A percentile compares a stretch with the other conserved stretches of the same genome.
Conservation (phyloP, 306 rosid species). For the Sesbania bispinosa region DNA sequence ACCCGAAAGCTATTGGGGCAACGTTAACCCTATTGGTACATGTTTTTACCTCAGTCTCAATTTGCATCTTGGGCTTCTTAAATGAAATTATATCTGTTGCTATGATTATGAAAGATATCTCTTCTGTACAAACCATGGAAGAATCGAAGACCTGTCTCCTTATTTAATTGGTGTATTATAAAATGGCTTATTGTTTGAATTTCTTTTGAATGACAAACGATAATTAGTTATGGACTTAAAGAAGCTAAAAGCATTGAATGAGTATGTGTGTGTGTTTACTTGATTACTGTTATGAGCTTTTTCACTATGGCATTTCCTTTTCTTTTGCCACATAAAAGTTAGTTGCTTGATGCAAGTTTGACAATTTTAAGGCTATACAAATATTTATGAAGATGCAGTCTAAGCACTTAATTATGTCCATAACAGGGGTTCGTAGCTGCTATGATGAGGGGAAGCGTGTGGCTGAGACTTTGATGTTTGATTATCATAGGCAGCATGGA, state of each 20-base stretch:
- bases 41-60: conserved; percentile 27
- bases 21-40: conserved; percentile 97
- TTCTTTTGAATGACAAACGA: background rate
- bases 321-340: background rate
- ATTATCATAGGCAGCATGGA: conserved; percentile 98
- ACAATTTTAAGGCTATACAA: background rate
- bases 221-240: background rate
- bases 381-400: conserved; percentile 9
- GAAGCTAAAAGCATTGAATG: conserved; percentile 1
- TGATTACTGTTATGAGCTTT: background rate
- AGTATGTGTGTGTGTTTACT: background rate
- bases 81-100: background rate
- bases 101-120: background rate
- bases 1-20: conserved; percentile 92
- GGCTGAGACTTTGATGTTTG: conserved; percentile 98
- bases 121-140: conserved; percentile 1
- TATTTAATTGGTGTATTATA: background rate
- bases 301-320: background rate
- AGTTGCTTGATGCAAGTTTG: background rate
- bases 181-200: background rate
- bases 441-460: conserved; percentile 99
- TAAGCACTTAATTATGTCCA: conserved; percentile 13
- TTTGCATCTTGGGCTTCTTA: conserved; percentile 14
- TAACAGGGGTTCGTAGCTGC: conserved; percentile 94
- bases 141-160: background rate